These are phyloP conservation scores for Ephemerocybe angulata DNA, from an alignment of 768 basidiomycete genomes.

Conservation along the genomic window DNA sequence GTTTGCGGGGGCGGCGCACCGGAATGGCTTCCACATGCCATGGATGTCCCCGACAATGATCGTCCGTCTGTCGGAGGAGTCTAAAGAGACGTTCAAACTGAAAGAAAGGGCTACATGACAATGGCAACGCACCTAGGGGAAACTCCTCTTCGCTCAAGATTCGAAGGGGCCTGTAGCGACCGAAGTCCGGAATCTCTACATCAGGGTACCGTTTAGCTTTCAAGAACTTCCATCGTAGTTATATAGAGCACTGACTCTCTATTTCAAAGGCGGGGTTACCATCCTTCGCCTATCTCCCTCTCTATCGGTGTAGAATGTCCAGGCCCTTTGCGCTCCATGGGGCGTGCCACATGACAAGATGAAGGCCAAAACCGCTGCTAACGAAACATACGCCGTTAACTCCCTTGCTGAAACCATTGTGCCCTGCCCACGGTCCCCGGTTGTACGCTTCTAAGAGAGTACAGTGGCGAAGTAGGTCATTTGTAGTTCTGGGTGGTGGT, in stretches of 20 bases:
- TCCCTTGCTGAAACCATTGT: conserved; percentile 4
- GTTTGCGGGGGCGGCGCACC: conserved; percentile 43
- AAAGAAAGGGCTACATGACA: conserved; percentile 35
- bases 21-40: conserved; percentile 67
- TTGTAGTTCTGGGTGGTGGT: no score
- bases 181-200: conserved; percentile 53
- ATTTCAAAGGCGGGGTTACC: no score
- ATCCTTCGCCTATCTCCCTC: background rate
- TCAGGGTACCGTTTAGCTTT: background rate
- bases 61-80: conserved; percentile 49
- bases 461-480: no score
- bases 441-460: no score
- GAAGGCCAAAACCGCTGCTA: conserved; percentile 6
- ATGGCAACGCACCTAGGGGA: conserved; percentile 26
- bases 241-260: background rate
- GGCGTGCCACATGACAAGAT: conserved; percentile 1
- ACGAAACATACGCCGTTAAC: conserved; percentile 1
- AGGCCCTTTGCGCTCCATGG: background rate
- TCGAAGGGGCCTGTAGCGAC: conserved; percentile 39
- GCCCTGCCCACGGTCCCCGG: no score
- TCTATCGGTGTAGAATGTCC: background rate
- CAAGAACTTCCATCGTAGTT: background rate
- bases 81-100: conserved; percentile 29
- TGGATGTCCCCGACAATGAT: conserved; percentile 89
- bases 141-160: conserved; percentile 48